Evolutionary conservation across 176 grass and related monocot species (phyloP).

Genomic region (Zea mays): Zm-B73-REFERENCE-NAM-5.0 NC_050096.1:246307501-246308000

Average conservation of each 20-base stretch:
- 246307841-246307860: not conserved
- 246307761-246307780: too few relatives aligned
- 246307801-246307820: too few relatives aligned
- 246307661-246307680: not conserved
- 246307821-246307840: not conserved
- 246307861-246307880: not conserved
- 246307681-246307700: not conserved
- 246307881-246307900: not conserved
- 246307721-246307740: too few relatives aligned
- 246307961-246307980: not conserved
- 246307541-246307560: not conserved
- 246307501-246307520: not conserved
- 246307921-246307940: not conserved
- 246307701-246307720: too few relatives aligned
- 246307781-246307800: too few relatives aligned
- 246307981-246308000: not conserved
- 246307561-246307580: not conserved
- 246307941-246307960: not conserved
- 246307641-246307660: conserved; percentile 1
- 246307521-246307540: not conserved
- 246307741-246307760: too few relatives aligned
- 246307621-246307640: not conserved
- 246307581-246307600: not conserved
- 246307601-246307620: not conserved
- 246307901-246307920: not conserved